Percentiles rank a stretch among this genome's conserved stretches.
These are phyloP conservation scores for Penicillium manginii DNA, from an alignment of 495 filamentous ascomycete genomes.

Conservation along the genomic window DNA sequence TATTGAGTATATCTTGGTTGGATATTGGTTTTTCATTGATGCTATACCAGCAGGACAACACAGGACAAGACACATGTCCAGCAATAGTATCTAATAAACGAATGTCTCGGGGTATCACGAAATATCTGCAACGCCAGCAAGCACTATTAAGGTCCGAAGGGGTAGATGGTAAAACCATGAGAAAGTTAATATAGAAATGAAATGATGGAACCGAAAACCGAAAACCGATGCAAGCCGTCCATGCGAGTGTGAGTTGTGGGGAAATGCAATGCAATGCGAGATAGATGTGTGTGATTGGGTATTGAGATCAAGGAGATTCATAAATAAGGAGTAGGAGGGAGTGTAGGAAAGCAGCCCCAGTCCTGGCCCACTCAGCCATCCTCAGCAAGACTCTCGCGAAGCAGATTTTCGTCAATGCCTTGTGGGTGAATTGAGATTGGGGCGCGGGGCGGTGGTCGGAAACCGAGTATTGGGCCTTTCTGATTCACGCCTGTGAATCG, in stretches of 20 bases:
- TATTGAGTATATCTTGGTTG: too few relatives aligned
- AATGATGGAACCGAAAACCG: too few relatives aligned
- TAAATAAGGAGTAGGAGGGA: neutral
- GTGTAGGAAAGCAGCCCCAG: neutral
- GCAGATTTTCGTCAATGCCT: slow-evolving; percentile 39
- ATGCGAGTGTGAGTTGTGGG: neutral
- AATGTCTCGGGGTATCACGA: neutral
- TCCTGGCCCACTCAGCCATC: slow-evolving; percentile 8
- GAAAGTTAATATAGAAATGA: neutral
- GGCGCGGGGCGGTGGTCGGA: slow-evolving; percentile 36
- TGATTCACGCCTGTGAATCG: slow-evolving; percentile 52
- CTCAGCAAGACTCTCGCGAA: slow-evolving; percentile 44
- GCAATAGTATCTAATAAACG: too few relatives aligned
- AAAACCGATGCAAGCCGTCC: neutral
- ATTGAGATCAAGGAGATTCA: neutral
- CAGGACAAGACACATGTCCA: neutral
- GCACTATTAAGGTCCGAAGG: neutral
- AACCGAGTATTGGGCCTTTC: slow-evolving; percentile 49
- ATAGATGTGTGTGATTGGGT: neutral
- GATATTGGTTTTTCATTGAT: too few relatives aligned
- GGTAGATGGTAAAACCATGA: too few relatives aligned
- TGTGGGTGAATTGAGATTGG: slow-evolving; percentile 40
- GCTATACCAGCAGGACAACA: too few relatives aligned
- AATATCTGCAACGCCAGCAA: neutral
- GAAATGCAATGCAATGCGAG: neutral